Evolutionary conservation across 2,329 filamentous ascomycete genomes (phyloP).

Genomic region (Rhexocercosporidium sp.): DNA sequence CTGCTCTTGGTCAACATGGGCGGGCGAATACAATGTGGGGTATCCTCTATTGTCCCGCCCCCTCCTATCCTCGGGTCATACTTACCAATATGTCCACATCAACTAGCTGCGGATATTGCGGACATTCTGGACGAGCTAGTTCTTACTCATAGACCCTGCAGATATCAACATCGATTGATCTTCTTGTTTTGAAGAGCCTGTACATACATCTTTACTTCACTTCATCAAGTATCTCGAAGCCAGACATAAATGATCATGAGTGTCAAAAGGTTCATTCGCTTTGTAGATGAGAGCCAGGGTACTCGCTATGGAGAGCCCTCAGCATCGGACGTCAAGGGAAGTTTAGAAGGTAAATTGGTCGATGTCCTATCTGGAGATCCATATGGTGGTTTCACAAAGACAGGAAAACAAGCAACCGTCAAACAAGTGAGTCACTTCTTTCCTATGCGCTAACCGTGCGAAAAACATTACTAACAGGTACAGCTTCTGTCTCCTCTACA

Average conservation of each 20-base stretch:
- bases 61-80: not conserved
- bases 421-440: constrained; percentile 15
- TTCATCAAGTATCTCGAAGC: not conserved
- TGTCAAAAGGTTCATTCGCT: constrained; percentile 42
- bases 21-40: constrained; percentile 1
- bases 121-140: not conserved
- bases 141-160: not conserved
- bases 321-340: constrained; percentile 10
- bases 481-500: constrained; percentile 26
- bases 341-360: constrained; percentile 18
- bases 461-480: too few species aligned
- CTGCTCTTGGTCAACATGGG: not conserved
- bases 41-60: not conserved
- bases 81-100: not conserved
- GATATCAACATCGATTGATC: not conserved
- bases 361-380: constrained; percentile 24
- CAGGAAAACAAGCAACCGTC: constrained; percentile 14
- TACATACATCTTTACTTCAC: too few species aligned
- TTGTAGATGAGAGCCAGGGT: constrained; percentile 43
- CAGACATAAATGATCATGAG: constrained; percentile 13
- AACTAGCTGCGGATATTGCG: not conserved
- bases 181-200: not conserved
- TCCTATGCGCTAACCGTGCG: too few species aligned
- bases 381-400: constrained; percentile 13
- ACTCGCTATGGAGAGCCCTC: constrained; percentile 44